phyloP scores from a whole-genome alignment of 495 filamentous ascomycete species.

The Thermothielavioides terrestris region DNA sequence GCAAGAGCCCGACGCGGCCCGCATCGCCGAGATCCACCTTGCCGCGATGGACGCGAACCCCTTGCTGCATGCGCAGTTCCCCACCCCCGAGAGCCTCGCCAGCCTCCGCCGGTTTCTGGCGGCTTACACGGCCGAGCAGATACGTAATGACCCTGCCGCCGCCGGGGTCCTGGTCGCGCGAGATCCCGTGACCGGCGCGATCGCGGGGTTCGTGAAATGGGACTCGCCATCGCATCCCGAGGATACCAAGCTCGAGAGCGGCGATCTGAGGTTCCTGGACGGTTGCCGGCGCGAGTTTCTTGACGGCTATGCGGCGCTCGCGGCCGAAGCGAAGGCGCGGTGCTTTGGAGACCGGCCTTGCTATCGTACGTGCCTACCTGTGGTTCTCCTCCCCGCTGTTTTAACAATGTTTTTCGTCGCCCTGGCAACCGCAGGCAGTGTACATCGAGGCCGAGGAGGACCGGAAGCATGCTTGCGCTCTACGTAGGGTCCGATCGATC shows the following conservation, averaged over 20 bases:
- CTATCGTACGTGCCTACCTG: slow-evolving; percentile 25
- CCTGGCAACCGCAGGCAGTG: no score
- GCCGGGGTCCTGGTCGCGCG: slow-evolving; percentile 27
- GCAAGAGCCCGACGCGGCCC: slow-evolving; percentile 22
- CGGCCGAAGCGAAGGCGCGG: slow-evolving; percentile 24
- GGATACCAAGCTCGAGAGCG: slow-evolving; percentile 17
- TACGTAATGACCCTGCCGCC: slow-evolving; percentile 1
- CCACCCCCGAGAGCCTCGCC: slow-evolving; percentile 23
- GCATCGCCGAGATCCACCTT: slow-evolving; percentile 36
- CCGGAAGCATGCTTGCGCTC: no score
- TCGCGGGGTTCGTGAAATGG: slow-evolving; percentile 37
- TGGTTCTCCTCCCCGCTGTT: slow-evolving; percentile 1
- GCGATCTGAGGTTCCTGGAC: slow-evolving; percentile 4
- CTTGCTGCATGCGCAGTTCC: slow-evolving; percentile 37
- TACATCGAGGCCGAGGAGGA: no score
- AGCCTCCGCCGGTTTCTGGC: slow-evolving; percentile 19
- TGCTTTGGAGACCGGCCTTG: slow-evolving; percentile 17
- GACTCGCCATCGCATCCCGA: slow-evolving; percentile 20
- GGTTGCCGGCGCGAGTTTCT: slow-evolving; percentile 23
- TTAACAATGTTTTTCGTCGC: background rate
- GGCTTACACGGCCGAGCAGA: slow-evolving; percentile 17
- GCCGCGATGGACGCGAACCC: slow-evolving; percentile 36
- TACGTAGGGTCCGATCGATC: no score
- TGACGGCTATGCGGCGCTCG: slow-evolving; percentile 25
- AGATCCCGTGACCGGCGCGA: slow-evolving; percentile 16